phyloP scores from a whole-genome alignment of 306 rosid species.

The Casuarina glauca region DNA sequence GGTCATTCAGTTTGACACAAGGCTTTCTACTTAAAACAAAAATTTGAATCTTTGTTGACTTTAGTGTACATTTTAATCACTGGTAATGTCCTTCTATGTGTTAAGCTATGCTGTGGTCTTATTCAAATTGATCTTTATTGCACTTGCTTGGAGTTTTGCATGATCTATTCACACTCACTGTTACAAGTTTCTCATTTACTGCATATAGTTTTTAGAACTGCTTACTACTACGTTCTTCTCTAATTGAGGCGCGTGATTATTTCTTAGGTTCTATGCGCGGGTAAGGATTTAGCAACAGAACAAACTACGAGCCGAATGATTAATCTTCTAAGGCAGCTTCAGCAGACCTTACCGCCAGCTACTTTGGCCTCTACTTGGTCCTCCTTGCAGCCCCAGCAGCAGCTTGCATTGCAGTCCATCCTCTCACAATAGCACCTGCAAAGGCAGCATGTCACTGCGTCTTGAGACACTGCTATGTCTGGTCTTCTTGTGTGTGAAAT shows the following conservation, averaged over 20 bases:
- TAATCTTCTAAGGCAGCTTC: slow-evolving; percentile 83
- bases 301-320: slow-evolving; percentile 85
- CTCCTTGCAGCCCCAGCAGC: slow-evolving; percentile 95
- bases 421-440: slow-evolving; percentile 64
- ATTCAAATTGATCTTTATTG: not conserved
- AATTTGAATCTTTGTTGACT: not conserved
- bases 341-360: slow-evolving; percentile 85
- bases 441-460: slow-evolving; percentile 37
- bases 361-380: slow-evolving; percentile 98
- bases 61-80: not conserved
- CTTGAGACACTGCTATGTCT: slow-evolving; percentile 27
- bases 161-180: not conserved
- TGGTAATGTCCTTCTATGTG: not conserved
- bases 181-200: not conserved
- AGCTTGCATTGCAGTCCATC: slow-evolving; percentile 86
- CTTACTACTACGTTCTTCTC: slow-evolving; percentile 14
- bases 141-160: not conserved
- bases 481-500: slow-evolving; percentile 53
- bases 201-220: not conserved
- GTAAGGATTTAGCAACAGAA: slow-evolving; percentile 92
- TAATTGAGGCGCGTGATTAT: slow-evolving; percentile 14
- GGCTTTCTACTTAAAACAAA: not conserved
- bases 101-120: not conserved
- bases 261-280: slow-evolving; percentile 79
- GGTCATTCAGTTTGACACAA: not conserved